Percentiles rank a stretch among this genome's conserved stretches.
phyloP scores from a whole-genome alignment of 352 stramenopile species.

The Albugo laibachii region DNA sequence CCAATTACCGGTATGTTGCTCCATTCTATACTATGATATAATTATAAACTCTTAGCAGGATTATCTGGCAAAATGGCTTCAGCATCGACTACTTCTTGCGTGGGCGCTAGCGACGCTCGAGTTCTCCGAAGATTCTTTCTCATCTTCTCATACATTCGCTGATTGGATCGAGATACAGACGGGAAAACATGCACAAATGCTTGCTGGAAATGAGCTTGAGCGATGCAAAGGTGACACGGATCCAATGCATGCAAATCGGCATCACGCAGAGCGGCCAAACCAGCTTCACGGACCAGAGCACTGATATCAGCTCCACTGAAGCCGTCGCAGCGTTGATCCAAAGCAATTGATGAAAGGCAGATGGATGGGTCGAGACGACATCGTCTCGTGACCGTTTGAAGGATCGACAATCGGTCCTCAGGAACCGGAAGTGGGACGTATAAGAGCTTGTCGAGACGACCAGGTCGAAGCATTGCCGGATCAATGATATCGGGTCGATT shows the following conservation, averaged over 20 bases:
- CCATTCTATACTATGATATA: too few species aligned
- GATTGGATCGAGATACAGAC: slow-evolving; percentile 61
- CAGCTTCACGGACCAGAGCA: slow-evolving; percentile 91
- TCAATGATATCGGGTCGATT: slow-evolving; percentile 98
- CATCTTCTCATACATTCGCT: slow-evolving; percentile 78
- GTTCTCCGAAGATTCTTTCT: slow-evolving; percentile 73
- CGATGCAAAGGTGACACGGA: slow-evolving; percentile 18
- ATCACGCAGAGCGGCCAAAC: slow-evolving; percentile 83
- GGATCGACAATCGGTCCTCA: slow-evolving; percentile 68
- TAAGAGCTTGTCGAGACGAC: slow-evolving; percentile 95
- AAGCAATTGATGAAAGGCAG: slow-evolving; percentile 81
- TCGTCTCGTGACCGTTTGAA: slow-evolving; percentile 78
- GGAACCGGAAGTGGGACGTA: slow-evolving; percentile 92
- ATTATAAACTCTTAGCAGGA: too few species aligned
- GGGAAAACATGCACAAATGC: slow-evolving; percentile 70
- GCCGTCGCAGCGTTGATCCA: slow-evolving; percentile 74
- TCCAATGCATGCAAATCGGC: slow-evolving; percentile 22
- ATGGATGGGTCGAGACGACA: slow-evolving; percentile 42
- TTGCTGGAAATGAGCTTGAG: slow-evolving; percentile 40
- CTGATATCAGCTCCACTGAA: slow-evolving; percentile 97
- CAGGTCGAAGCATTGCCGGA: slow-evolving; percentile 95
- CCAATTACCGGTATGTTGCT: too few species aligned
- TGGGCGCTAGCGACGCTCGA: slow-evolving; percentile 10
- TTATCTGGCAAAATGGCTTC: too few species aligned
- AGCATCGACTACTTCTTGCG: too few species aligned